Evolutionary conservation across 352 stramenopile species (phyloP).

Genomic region (Phytophthora sansomeana): DNA sequence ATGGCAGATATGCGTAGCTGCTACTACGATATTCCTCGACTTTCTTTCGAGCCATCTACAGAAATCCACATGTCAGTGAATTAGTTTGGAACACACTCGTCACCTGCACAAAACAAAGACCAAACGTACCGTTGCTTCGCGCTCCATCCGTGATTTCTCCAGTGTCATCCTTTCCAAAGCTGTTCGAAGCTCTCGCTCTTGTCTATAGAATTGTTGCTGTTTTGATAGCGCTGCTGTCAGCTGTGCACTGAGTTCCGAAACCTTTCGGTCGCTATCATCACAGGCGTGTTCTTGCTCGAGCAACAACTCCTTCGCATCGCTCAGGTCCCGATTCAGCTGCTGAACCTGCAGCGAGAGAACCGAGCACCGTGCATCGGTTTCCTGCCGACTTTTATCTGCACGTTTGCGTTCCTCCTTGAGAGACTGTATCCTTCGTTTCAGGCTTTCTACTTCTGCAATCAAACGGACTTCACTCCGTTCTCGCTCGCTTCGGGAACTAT

Average conservation of each 20-base stretch:
- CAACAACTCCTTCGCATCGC: constrained; percentile 62
- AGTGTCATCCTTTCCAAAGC: constrained; percentile 65
- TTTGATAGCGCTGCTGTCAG: constrained; percentile 75
- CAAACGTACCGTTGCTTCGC: constrained; percentile 54
- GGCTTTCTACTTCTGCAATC: constrained; percentile 66
- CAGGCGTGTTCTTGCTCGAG: constrained; percentile 68
- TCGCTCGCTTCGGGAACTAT: constrained; percentile 51
- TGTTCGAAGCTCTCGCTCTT: constrained; percentile 73
- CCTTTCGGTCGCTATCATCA: constrained; percentile 76
- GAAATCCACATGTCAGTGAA: neutral
- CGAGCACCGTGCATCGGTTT: constrained; percentile 53
- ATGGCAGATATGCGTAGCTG: constrained; percentile 40
- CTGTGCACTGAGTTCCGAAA: constrained; percentile 71
- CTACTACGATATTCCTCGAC: constrained; percentile 64
- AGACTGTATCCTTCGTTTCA: constrained; percentile 53
- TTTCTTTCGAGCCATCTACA: constrained; percentile 58
- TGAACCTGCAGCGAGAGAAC: constrained; percentile 61
- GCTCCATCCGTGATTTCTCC: constrained; percentile 70
- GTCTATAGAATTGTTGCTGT: constrained; percentile 76
- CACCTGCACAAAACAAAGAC: neutral
- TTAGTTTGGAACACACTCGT: neutral
- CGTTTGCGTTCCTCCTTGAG: constrained; percentile 74
- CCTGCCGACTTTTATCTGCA: constrained; percentile 56
- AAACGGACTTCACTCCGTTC: constrained; percentile 63
- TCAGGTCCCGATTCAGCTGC: constrained; percentile 62